Evolutionary conservation across 2,329 filamentous ascomycete species (phyloP).

Genomic region (Beauveria asiatica): DNA sequence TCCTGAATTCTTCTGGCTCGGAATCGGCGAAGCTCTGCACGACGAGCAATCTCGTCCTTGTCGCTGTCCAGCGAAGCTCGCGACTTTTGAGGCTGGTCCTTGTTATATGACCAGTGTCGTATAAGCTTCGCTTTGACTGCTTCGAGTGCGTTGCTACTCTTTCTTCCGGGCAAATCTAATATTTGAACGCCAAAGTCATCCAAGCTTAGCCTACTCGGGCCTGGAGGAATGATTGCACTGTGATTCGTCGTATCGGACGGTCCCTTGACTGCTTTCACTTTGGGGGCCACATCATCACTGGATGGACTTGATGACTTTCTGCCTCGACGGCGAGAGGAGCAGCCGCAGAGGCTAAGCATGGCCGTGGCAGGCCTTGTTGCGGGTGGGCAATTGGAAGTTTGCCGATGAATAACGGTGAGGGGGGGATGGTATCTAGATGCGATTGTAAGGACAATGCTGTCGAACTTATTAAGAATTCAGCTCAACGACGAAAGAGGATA

Average conservation of each 20-base stretch:
- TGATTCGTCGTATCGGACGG: background rate
- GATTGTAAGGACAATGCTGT: conserved; percentile 1
- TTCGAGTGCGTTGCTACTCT: conserved; percentile 33
- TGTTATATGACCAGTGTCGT: conserved; percentile 38
- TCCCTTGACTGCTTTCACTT: background rate
- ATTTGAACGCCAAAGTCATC: conserved; percentile 35
- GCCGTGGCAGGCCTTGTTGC: background rate
- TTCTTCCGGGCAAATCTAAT: conserved; percentile 19
- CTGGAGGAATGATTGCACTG: background rate
- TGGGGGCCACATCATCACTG: background rate
- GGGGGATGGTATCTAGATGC: background rate
- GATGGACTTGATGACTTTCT: background rate
- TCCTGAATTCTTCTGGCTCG: conserved; percentile 50
- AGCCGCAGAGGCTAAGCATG: conserved; percentile 8
- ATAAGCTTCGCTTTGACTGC: conserved; percentile 37
- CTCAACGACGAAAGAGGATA: background rate
- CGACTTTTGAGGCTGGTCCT: conserved; percentile 30
- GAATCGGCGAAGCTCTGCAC: conserved; percentile 47
- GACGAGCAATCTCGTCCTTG: conserved; percentile 44
- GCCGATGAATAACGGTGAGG: background rate
- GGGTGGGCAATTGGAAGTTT: background rate
- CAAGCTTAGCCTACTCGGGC: conserved; percentile 24
- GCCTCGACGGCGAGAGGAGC: background rate
- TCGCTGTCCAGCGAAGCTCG: conserved; percentile 36
- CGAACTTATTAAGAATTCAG: background rate